Evolutionary conservation across 2,329 filamentous ascomycete species (phyloP).

Genomic region (Zymoseptoria crescenta): DNA sequence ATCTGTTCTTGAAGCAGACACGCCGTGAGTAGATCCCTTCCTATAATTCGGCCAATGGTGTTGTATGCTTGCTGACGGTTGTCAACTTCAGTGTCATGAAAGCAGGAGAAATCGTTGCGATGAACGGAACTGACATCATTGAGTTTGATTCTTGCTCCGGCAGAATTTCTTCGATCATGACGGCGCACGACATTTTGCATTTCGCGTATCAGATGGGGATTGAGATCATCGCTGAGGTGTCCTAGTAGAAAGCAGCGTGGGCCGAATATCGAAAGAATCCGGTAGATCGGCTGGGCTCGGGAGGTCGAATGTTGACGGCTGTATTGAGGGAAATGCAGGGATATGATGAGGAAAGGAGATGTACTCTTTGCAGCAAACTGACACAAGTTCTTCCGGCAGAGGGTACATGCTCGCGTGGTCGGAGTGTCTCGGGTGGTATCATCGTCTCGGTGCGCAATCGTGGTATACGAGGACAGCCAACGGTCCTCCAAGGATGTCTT

Average conservation of each 20-base stretch:
- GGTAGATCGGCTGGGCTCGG: background rate
- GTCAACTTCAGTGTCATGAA: background rate
- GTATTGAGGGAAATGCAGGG: too few relatives aligned
- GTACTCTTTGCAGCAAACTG: too few relatives aligned
- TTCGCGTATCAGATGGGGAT: background rate
- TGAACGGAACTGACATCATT: background rate
- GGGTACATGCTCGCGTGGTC: too few relatives aligned
- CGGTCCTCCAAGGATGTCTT: too few relatives aligned
- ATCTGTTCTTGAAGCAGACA: background rate
- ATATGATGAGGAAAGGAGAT: too few relatives aligned
- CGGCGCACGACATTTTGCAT: background rate
- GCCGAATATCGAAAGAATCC: background rate
- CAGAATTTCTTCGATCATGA: background rate
- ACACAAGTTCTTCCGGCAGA: too few relatives aligned
- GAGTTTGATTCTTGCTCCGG: background rate
- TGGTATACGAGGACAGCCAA: too few relatives aligned
- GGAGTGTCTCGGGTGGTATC: too few relatives aligned
- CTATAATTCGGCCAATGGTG: background rate
- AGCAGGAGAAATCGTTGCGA: background rate
- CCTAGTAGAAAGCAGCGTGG: background rate
- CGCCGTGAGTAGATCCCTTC: background rate
- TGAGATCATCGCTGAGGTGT: background rate
- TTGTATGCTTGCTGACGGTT: background rate
- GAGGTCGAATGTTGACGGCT: too few relatives aligned
- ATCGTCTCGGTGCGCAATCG: too few relatives aligned